These are phyloP conservation scores for Melastoma malabathricum DNA, from an alignment of 345 rosid species.

Conservation along the genomic window DNA sequence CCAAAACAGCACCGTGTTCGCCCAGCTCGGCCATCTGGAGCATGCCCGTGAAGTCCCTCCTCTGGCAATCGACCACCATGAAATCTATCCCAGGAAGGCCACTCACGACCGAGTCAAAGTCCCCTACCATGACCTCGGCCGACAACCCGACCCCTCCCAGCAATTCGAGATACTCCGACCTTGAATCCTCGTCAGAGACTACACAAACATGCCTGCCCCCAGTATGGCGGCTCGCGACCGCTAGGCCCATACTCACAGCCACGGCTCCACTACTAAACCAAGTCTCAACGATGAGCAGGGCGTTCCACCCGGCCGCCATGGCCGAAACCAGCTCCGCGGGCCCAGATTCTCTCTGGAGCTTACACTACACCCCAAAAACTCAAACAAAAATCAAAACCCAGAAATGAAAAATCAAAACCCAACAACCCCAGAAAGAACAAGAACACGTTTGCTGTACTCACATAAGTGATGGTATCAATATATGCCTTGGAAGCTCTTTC, in stretches of 20 bases:
- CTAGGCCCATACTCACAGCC: conserved; percentile 63
- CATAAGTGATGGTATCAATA: conserved; percentile 50
- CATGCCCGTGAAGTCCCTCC: conserved; percentile 41
- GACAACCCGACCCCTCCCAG: conserved; percentile 20
- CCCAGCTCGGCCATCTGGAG: conserved; percentile 51
- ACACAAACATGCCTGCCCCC: conserved; percentile 67
- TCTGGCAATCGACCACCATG: conserved; percentile 57
- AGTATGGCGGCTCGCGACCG: conserved; percentile 57
- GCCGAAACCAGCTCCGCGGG: conserved; percentile 71
- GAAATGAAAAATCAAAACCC: neutral
- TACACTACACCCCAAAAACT: conserved; percentile 24
- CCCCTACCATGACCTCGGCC: conserved; percentile 35
- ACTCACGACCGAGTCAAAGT: conserved; percentile 41
- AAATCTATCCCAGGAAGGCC: conserved; percentile 49
- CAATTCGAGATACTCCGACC: conserved; percentile 30
- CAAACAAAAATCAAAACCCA: neutral
- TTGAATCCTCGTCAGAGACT: conserved; percentile 63
- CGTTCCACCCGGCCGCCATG: conserved; percentile 86
- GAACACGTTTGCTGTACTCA: conserved; percentile 15
- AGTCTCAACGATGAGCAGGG: conserved; percentile 55
- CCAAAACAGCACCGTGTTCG: conserved; percentile 57
- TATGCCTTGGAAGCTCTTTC: conserved; percentile 68
- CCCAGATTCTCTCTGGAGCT: conserved; percentile 37
- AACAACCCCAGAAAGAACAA: neutral
- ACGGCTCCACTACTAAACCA: conserved; percentile 58